A percentile compares a stretch with the other conserved stretches of the same genome.
Evolutionary conservation across 139 green algal species (phyloP).

Genomic region (Edaphochlamys debaryana): DNA sequence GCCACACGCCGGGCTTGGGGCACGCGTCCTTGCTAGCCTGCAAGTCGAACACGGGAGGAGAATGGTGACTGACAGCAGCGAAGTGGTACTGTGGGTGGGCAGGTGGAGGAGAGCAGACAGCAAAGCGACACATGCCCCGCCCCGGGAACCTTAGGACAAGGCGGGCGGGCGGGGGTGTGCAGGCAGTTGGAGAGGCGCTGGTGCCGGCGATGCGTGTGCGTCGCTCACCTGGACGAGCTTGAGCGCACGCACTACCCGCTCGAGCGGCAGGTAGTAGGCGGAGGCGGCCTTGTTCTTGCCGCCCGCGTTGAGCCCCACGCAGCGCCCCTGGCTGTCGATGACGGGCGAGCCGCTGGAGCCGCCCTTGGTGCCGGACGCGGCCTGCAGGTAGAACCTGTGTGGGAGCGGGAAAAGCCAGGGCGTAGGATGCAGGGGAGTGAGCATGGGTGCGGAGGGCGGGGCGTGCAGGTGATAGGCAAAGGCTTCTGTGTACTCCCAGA

Average conservation of each 20-base stretch:
- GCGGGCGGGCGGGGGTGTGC: no score
- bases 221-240: constrained; percentile 70
- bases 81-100: no score
- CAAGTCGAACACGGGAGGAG: background rate
- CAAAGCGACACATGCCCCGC: no score
- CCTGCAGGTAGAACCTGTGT: constrained; percentile 74
- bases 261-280: constrained; percentile 92
- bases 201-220: no score
- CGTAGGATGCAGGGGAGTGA: background rate
- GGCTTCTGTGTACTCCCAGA: no score
- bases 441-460: no score
- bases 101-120: no score
- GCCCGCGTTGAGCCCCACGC: constrained; percentile 91
- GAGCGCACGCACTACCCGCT: constrained; percentile 85
- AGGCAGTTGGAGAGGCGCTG: no score
- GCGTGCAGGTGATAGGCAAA: no score
- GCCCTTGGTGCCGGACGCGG: constrained; percentile 87
- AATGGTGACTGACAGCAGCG: no score
- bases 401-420: background rate
- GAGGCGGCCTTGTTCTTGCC: constrained; percentile 86
- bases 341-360: constrained; percentile 85
- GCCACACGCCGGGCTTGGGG: constrained; percentile 46
- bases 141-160: no score
- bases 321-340: constrained; percentile 81
- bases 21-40: constrained; percentile 34